phyloP scores from a whole-genome alignment of 2,329 filamentous ascomycete species.

The Monilinia aucupariae region DNA sequence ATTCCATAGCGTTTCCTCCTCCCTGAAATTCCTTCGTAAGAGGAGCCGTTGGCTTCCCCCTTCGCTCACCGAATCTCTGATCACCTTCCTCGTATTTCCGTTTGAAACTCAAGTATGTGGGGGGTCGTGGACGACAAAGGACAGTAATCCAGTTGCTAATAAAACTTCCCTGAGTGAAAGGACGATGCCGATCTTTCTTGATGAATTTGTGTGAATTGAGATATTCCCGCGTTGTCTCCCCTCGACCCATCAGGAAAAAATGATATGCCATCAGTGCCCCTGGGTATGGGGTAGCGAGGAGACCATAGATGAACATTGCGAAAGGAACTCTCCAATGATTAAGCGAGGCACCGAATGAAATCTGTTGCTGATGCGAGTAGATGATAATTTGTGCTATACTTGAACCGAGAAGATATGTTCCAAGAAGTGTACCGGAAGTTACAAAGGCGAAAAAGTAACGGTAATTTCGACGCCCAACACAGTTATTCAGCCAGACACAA shows the following conservation, averaged over 20 bases:
- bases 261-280: slow-evolving; percentile 82
- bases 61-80: slow-evolving; percentile 66
- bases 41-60: slow-evolving; percentile 46
- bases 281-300: slow-evolving; percentile 73
- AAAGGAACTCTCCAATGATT: slow-evolving; percentile 72
- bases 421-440: slow-evolving; percentile 68
- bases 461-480: slow-evolving; percentile 93
- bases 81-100: slow-evolving; percentile 70
- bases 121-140: slow-evolving; percentile 74
- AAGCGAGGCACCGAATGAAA: slow-evolving; percentile 65
- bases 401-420: slow-evolving; percentile 68
- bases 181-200: slow-evolving; percentile 84
- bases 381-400: slow-evolving; percentile 76
- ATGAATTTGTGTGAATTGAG: slow-evolving; percentile 93
- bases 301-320: slow-evolving; percentile 79
- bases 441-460: slow-evolving; percentile 96
- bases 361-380: slow-evolving; percentile 57
- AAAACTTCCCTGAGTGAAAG: slow-evolving; percentile 74
- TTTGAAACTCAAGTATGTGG: slow-evolving; percentile 88
- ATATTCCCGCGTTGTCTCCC: slow-evolving; percentile 94
- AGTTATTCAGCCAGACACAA: slow-evolving; percentile 99
- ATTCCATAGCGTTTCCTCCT: slow-evolving; percentile 66
- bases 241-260: slow-evolving; percentile 80
- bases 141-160: slow-evolving; percentile 77
- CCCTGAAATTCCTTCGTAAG: slow-evolving; percentile 47